Evolutionary conservation across 2,329 filamentous ascomycete species (phyloP), one percentile per base, ranked within the genome.

Genomic region (Xylariaceae sp.): DNA sequence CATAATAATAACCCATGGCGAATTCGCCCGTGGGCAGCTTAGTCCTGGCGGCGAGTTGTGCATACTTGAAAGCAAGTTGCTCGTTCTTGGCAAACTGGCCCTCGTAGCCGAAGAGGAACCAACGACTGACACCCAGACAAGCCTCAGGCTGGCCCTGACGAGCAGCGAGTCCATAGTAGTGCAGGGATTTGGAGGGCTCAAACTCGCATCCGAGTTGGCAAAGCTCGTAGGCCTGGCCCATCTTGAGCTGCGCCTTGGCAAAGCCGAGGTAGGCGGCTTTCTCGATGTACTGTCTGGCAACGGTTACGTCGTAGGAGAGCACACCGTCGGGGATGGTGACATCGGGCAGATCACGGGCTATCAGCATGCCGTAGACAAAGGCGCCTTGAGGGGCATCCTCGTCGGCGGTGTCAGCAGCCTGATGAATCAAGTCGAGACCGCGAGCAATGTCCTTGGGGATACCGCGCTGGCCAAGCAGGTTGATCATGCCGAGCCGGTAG

Each of bases 361-460:
- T 81, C 45, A 98, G 81, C 90, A 98, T 95, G 46, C 93, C 93
- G 60, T 93, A 89, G 20, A 95, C 84, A 63, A 95, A 98, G 35
- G 93, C 91, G 36, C 93, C 93, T 59, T 98, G 93, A 0, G 93
- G 92, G 8, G 93, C 90, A 65, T 98, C 95, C 68, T 97, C 92
- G 62, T 98, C 93, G 5, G 92, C 88, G 4, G 83, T 86, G 53
- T 92, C 82, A 22, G 93, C 92, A 35, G 92, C 89, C 48, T 80
- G 76, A 56, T 81, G 83, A 59, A 98, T 93, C 57, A 95, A 77
- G 55, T 94, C 84, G 29, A 97, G 71, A 1, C 90, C 93, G 45
- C 74, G 76, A 32, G 77, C 72, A 59, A 81, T 92, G 64, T 97
- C 89, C 64, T 93, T 91, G 33, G 74, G 78, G 67, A 95, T 88